phyloP scores from a whole-genome alignment of 2,329 filamentous ascomycete genomes.

The Penicillium sp. region DNA sequence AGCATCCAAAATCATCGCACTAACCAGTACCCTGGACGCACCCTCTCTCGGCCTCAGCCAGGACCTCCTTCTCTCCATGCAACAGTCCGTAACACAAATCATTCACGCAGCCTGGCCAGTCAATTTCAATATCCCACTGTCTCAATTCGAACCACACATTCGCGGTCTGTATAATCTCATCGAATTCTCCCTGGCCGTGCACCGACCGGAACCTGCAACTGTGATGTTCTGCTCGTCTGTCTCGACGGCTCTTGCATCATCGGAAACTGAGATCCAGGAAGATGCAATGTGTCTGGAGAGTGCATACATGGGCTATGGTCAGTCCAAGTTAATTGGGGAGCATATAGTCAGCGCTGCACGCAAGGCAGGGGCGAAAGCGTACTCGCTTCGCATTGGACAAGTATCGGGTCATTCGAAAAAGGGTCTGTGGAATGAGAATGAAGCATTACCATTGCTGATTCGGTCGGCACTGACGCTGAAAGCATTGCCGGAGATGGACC shows the following conservation, averaged over 20 bases:
- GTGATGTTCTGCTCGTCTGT: conserved; percentile 52
- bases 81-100: conserved; percentile 42
- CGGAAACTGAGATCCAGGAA: conserved; percentile 15
- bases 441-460: conserved; percentile 33
- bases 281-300: conserved; percentile 8
- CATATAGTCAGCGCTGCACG: conserved; percentile 28
- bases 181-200: conserved; percentile 41
- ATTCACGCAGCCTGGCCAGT: conserved; percentile 55
- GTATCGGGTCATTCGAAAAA: conserved; percentile 33
- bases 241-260: conserved; percentile 34
- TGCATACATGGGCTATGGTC: conserved; percentile 33
- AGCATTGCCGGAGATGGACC: conserved; percentile 23
- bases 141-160: conserved; percentile 47
- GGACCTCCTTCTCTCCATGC: conserved; percentile 37
- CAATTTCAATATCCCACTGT: conserved; percentile 51
- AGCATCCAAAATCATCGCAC: conserved; percentile 37
- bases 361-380: conserved; percentile 22
- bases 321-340: conserved; percentile 33
- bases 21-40: conserved; percentile 40
- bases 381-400: conserved; percentile 34
- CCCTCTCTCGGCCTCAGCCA: conserved; percentile 40
- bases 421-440: conserved; percentile 34
- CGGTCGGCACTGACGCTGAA: conserved; percentile 28
- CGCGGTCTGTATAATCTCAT: conserved; percentile 45
- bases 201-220: conserved; percentile 27